phyloP scores from a whole-genome alignment of 177 flowering plant genomes.

The Vitis hybrid region DNA sequence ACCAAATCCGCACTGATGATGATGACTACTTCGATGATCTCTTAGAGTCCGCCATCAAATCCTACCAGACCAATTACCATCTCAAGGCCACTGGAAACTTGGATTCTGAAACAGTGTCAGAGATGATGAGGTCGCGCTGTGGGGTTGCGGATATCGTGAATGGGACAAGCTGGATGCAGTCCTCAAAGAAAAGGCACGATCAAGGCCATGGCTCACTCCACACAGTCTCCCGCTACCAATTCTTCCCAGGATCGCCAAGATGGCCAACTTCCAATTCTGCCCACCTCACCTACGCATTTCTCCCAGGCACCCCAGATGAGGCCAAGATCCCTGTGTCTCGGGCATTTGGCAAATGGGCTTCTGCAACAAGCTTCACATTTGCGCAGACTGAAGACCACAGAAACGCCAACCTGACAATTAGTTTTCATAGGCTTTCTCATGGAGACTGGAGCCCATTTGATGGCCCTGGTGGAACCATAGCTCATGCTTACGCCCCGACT shows the following conservation, averaged over 20 bases:
- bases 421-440: conserved; percentile 3
- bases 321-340: neutral
- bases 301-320: neutral
- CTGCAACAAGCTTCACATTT: conserved; percentile 16
- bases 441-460: conserved; percentile 19
- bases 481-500: conserved; percentile 11
- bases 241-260: neutral
- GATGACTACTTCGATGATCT: conserved; percentile 31
- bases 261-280: conserved; percentile 16
- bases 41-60: conserved; percentile 37
- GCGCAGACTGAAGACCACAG: neutral
- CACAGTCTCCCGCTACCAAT: conserved; percentile 9
- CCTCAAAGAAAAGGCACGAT: conserved; percentile 3
- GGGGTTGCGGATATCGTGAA: conserved; percentile 35
- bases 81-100: conserved; percentile 38
- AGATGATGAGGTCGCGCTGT: conserved; percentile 35
- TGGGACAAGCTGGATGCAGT: conserved; percentile 11
- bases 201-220: conserved; percentile 2
- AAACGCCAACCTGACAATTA: conserved; percentile 3
- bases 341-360: conserved; percentile 14
- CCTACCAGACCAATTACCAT: conserved; percentile 38
- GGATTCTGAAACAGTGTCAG: conserved; percentile 25
- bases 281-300: conserved; percentile 13
- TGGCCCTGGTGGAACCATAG: conserved; percentile 4
- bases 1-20: neutral